A percentile compares a stretch with the other conserved stretches of the same genome.
These are phyloP conservation scores for Hypoxylon sp. DNA, from an alignment of 2,329 filamentous ascomycete genomes.

Conservation along the genomic window DNA sequence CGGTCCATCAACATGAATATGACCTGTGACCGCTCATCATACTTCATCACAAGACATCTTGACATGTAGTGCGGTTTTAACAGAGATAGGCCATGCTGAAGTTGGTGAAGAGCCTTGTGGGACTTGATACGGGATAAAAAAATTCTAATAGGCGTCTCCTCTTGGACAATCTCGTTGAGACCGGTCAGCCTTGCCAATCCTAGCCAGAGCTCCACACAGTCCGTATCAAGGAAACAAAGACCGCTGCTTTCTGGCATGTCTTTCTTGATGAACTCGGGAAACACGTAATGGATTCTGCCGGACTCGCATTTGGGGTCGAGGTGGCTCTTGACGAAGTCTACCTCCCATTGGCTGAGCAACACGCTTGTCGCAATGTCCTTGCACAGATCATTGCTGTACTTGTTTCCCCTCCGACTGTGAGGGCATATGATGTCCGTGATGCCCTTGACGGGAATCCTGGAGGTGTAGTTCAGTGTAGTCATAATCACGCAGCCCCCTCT, in stretches of 20 bases:
- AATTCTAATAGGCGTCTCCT: no score
- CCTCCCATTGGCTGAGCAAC: background rate
- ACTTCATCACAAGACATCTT: no score
- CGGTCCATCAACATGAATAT: no score
- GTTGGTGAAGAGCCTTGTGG: no score
- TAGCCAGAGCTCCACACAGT: background rate
- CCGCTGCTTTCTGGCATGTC: background rate
- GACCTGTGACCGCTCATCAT: no score
- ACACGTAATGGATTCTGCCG: background rate
- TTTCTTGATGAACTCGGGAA: background rate
- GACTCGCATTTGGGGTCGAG: background rate
- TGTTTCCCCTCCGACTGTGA: background rate
- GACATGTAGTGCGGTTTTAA: no score
- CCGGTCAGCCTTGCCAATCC: background rate
- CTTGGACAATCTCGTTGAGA: no score
- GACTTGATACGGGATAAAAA: no score
- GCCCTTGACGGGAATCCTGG: slow-evolving; percentile 1
- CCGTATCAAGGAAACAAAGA: background rate
- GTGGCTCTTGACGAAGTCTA: slow-evolving; percentile 6
- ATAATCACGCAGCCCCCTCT: background rate
- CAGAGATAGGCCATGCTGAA: no score
- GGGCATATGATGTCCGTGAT: slow-evolving; percentile 8
- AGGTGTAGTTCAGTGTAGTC: background rate
- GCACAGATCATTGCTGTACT: background rate
- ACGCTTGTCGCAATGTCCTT: background rate